These are phyloP conservation scores for Sphaerulina populicola DNA, from an alignment of 2,329 filamentous ascomycete species.

Conservation along the genomic window DNA sequence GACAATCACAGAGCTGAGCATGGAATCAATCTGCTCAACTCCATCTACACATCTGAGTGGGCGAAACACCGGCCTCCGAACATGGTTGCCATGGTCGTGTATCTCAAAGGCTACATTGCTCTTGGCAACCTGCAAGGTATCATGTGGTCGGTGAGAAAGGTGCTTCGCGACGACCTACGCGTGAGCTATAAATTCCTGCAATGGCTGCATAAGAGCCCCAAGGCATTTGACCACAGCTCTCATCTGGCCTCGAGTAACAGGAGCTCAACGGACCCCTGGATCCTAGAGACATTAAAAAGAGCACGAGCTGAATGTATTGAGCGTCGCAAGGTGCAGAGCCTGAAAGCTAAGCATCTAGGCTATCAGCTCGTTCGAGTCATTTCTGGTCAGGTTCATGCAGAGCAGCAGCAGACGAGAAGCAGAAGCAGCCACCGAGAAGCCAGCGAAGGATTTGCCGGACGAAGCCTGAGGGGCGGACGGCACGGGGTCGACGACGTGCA, in stretches of 20 bases:
- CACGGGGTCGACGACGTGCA: no score
- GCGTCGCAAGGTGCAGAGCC: background rate
- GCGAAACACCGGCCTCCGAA: constrained; percentile 20
- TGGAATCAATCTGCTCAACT: constrained; percentile 27
- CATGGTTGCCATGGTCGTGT: constrained; percentile 29
- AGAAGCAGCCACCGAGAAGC: background rate
- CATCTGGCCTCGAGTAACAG: background rate
- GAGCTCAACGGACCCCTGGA: background rate
- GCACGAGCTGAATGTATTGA: background rate
- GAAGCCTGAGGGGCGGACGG: no score
- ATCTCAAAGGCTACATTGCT: constrained; percentile 26
- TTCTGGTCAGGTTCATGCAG: background rate
- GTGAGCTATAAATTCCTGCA: constrained; percentile 26
- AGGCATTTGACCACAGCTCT: background rate
- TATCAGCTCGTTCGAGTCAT: constrained; percentile 1
- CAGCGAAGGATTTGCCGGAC: background rate
- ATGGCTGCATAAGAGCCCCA: background rate
- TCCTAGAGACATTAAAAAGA: background rate
- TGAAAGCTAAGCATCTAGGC: constrained; percentile 1
- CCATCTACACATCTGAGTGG: constrained; percentile 24
- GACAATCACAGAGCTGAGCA: constrained; percentile 18
- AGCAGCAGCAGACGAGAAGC: background rate
- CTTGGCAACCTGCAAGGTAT: constrained; percentile 21
- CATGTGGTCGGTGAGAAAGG: constrained; percentile 25
- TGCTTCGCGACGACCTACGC: constrained; percentile 25